These are phyloP conservation scores for Exutisphaerella laricina DNA, from an alignment of 2,329 filamentous ascomycete species.

Conservation along the genomic window DNA sequence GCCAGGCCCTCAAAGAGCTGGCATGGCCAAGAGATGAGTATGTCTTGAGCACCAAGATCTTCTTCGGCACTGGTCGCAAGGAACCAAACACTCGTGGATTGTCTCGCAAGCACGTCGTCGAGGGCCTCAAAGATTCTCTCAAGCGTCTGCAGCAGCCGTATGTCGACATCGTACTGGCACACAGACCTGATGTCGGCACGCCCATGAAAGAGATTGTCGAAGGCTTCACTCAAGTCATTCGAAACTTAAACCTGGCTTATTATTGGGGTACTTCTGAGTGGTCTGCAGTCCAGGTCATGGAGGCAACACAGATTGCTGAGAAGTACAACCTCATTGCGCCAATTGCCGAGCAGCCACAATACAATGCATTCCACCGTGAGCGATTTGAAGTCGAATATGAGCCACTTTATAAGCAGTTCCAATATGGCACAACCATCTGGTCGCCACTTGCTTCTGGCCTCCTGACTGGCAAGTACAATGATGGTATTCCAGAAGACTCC, in stretches of 20 bases:
- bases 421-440: conserved; percentile 55
- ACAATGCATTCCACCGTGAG: conserved; percentile 58
- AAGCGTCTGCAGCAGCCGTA: conserved; percentile 59
- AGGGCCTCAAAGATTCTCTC: conserved; percentile 55
- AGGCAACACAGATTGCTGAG: conserved; percentile 51
- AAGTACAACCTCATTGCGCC: conserved; percentile 56
- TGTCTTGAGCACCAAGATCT: conserved; percentile 42
- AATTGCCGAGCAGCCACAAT: conserved; percentile 52
- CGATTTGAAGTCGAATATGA: conserved; percentile 58
- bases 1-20: conserved; percentile 42
- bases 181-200: conserved; percentile 50
- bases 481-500: conserved; percentile 56
- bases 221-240: conserved; percentile 47
- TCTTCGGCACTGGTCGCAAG: conserved; percentile 50
- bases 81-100: conserved; percentile 52
- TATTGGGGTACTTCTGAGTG: conserved; percentile 62
- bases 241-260: conserved; percentile 55
- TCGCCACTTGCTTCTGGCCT: conserved; percentile 52
- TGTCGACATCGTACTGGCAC: conserved; percentile 59
- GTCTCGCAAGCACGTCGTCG: conserved; percentile 48
- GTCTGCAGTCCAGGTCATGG: conserved; percentile 54
- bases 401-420: conserved; percentile 52
- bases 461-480: conserved; percentile 60
- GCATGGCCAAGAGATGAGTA: conserved; percentile 46
- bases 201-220: conserved; percentile 54